A percentile compares a stretch with the other conserved stretches of the same genome.
Evolutionary conservation across 2,329 filamentous ascomycete genomes (phyloP).

Genomic region (Tolypocladium endophyticum): DNA sequence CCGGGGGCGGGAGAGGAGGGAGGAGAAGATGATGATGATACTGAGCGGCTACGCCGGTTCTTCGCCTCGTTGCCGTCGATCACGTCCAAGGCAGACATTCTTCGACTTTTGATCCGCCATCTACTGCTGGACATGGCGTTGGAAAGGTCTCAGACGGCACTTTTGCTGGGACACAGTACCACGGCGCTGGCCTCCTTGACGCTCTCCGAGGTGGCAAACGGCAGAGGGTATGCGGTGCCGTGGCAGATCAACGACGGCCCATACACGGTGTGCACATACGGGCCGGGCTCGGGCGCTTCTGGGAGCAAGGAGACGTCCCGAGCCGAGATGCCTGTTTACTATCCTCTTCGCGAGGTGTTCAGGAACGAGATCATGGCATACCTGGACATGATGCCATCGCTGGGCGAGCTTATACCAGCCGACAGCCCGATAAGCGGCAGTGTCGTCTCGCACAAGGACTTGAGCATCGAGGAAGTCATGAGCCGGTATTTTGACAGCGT

Average conservation of each 20-base stretch:
- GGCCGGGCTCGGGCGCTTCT: conserved; percentile 10
- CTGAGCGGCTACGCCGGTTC: conserved; percentile 40
- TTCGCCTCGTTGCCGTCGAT: conserved; percentile 57
- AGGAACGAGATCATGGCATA: conserved; percentile 70
- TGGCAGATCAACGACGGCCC: conserved; percentile 72
- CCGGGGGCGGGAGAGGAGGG: conserved; percentile 8
- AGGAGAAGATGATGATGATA: conserved; percentile 11
- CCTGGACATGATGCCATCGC: conserved; percentile 40
- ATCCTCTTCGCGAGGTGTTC: conserved; percentile 76
- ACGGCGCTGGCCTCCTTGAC: conserved; percentile 80
- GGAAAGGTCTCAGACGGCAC: conserved; percentile 49
- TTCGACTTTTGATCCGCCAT: conserved; percentile 59
- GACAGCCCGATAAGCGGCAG: conserved; percentile 17
- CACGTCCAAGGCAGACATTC: conserved; percentile 66
- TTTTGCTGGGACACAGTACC: conserved; percentile 79
- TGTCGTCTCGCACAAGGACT: conserved; percentile 58
- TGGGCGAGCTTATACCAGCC: conserved; percentile 37
- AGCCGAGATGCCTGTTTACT: conserved; percentile 45
- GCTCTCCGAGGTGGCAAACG: conserved; percentile 81
- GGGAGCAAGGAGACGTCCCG: conserved; percentile 7
- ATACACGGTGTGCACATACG: conserved; percentile 22
- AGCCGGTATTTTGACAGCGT: conserved; percentile 72
- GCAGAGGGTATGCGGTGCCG: conserved; percentile 72
- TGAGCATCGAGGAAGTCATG: conserved; percentile 89
- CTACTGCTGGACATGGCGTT: conserved; percentile 59